Evolutionary conservation across 108 stramenopile species (phyloP).

Genomic region (Skeletonema costatum): DNA sequence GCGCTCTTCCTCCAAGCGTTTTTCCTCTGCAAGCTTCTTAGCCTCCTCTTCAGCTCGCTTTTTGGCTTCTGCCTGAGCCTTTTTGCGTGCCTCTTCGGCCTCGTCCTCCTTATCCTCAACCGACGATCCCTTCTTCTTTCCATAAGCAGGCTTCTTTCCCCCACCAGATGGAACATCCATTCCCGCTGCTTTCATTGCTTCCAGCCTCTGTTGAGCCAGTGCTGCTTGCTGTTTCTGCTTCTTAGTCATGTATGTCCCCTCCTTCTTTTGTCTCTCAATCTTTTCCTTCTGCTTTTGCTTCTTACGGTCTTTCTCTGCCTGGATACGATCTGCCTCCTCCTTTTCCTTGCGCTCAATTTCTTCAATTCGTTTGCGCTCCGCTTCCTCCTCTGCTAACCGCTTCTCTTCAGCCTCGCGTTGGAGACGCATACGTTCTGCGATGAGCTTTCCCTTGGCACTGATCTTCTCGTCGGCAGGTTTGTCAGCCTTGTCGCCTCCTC

Average conservation of each 20-base stretch:
- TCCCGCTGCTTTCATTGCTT: slow-evolving; percentile 86
- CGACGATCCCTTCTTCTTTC: slow-evolving; percentile 42
- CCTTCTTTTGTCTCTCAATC: slow-evolving; percentile 85
- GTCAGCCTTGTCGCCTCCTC: slow-evolving; percentile 51
- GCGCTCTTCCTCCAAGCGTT: slow-evolving; percentile 34
- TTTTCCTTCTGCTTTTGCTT: slow-evolving; percentile 88
- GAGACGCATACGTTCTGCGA: slow-evolving; percentile 85
- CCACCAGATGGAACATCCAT: slow-evolving; percentile 59
- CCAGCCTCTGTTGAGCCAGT: slow-evolving; percentile 74
- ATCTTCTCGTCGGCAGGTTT: slow-evolving; percentile 60
- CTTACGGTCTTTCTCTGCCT: slow-evolving; percentile 78
- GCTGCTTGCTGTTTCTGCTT: slow-evolving; percentile 80
- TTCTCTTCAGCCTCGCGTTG: slow-evolving; percentile 89
- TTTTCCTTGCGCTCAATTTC: slow-evolving; percentile 73
- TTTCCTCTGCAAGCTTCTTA: slow-evolving; percentile 26
- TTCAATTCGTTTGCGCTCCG: slow-evolving; percentile 72
- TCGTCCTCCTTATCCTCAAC: slow-evolving; percentile 8
- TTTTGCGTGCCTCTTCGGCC: slow-evolving; percentile 24
- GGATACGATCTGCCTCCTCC: slow-evolving; percentile 65
- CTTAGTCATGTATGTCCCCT: slow-evolving; percentile 95
- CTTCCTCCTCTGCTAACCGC: slow-evolving; percentile 74
- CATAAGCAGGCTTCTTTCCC: slow-evolving; percentile 37
- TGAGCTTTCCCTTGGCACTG: slow-evolving; percentile 79
- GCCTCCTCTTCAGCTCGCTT: slow-evolving; percentile 31
- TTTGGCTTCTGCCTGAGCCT: slow-evolving; percentile 26